phyloP scores from a whole-genome alignment of 345 rosid species.

The Melaleuca quinquenervia region DNA sequence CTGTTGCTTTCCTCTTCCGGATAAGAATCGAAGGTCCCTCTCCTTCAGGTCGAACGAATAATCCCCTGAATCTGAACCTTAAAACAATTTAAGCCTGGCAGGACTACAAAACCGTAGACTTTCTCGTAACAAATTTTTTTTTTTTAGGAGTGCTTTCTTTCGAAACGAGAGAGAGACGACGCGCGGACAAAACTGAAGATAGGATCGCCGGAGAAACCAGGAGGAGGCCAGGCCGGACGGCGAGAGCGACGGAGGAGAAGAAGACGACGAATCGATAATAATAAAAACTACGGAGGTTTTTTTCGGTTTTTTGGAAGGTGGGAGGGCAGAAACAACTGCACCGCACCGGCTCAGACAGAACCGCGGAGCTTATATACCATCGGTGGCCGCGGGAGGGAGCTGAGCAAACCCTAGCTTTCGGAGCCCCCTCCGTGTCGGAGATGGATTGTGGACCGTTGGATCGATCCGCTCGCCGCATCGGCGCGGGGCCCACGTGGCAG shows the following conservation, averaged over 20 bases:
- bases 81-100: not conserved
- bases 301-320: constrained; percentile 10
- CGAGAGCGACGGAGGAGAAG: not conserved
- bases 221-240: not conserved
- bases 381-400: not conserved
- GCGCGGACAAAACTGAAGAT: constrained; percentile 2
- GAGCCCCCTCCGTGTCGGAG: not conserved
- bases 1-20: not conserved
- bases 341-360: constrained; percentile 18
- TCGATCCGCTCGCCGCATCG: not conserved
- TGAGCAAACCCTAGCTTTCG: constrained; percentile 18
- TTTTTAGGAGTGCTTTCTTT: not conserved
- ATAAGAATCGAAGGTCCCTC: not conserved
- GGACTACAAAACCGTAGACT: not conserved
- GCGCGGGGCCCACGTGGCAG: not conserved
- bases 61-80: not conserved
- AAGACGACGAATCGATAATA: not conserved
- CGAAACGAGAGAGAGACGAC: not conserved
- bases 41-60: not conserved
- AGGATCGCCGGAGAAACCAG: constrained; percentile 24
- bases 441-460: constrained; percentile 10
- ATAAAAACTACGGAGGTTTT: not conserved
- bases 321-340: constrained; percentile 51
- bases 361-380: constrained; percentile 17
- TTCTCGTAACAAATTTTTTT: not conserved